These are phyloP conservation scores for Trichoderma virens DNA, from an alignment of 495 filamentous ascomycete genomes.

Conservation along the genomic window DNA sequence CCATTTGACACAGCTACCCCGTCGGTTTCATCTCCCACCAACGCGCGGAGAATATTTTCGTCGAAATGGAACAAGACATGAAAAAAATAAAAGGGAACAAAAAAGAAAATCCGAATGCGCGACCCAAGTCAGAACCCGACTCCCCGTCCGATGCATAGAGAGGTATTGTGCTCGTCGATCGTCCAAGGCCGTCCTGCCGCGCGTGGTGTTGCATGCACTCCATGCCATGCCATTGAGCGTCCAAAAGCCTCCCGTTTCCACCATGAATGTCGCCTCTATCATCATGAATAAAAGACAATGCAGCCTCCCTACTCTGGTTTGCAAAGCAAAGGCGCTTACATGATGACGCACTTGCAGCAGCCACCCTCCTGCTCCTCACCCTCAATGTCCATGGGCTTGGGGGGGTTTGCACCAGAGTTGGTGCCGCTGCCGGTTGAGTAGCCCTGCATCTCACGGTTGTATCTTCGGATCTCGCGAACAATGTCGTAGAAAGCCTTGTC, in stretches of 20 bases:
- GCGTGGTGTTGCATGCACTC: neutral
- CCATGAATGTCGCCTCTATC: conserved; percentile 8
- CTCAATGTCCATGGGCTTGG: conserved; percentile 69
- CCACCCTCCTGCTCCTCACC: conserved; percentile 62
- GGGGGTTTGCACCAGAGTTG: conserved; percentile 52
- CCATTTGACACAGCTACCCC: neutral
- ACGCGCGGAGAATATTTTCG: neutral
- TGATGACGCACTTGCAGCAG: conserved; percentile 87
- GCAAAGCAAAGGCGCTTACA: conserved; percentile 52
- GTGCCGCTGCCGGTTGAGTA: conserved; percentile 59
- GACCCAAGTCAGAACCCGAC: conserved; percentile 13
- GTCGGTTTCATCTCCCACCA: neutral
- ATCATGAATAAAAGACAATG: conserved; percentile 3
- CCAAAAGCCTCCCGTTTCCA: conserved; percentile 2
- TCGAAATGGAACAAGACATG: conserved; percentile 4
- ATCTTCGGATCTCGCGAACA: conserved; percentile 91
- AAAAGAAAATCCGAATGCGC: neutral
- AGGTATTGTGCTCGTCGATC: conserved; percentile 11
- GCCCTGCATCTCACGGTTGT: conserved; percentile 94
- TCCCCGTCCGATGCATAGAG: conserved; percentile 12
- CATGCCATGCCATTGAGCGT: neutral
- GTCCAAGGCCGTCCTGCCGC: conserved; percentile 6
- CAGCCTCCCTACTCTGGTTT: conserved; percentile 4
- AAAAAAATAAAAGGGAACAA: neutral
- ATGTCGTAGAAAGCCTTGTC: conserved; percentile 98